phyloP scores from a whole-genome alignment of 75 land plant species.

The Pseudotsuga menziesii region DNA sequence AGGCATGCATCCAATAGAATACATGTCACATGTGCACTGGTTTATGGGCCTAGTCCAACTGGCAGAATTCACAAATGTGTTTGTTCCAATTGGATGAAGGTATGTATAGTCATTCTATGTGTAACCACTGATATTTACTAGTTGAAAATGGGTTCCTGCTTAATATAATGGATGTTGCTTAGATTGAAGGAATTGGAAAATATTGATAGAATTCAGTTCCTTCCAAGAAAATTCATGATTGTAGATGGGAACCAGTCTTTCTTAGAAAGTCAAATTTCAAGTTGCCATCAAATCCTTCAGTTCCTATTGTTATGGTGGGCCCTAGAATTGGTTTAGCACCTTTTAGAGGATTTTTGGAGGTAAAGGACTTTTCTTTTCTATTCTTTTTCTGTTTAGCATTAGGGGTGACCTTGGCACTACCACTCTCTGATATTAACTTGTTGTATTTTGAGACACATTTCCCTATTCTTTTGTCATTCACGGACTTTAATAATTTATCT shows the following conservation, averaged over 20 bases:
- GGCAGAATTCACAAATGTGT: constrained; percentile 92
- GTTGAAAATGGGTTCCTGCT: background rate
- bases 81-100: constrained; percentile 99
- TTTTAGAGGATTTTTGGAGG: constrained; percentile 90
- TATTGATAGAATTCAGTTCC: constrained; percentile 56
- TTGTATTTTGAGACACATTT: background rate
- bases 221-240: constrained; percentile 40
- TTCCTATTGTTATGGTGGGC: constrained; percentile 87
- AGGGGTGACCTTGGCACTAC: background rate
- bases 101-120: constrained; percentile 18
- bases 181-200: constrained; percentile 6
- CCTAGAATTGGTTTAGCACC: constrained; percentile 94
- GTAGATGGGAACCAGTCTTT: constrained; percentile 81
- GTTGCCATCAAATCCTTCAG: constrained; percentile 60
- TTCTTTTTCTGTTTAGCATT: background rate
- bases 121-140: background rate
- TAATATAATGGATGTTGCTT: constrained; percentile 1
- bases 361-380: constrained; percentile 9
- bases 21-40: constrained; percentile 96
- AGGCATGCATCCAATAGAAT: constrained; percentile 79
- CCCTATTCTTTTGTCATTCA: background rate
- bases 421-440: background rate
- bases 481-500: background rate
- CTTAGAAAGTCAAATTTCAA: constrained; percentile 87
- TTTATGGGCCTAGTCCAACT: constrained; percentile 76